phyloP scores from a whole-genome alignment of 352 stramenopile genomes.

The Globisporangium carolinianum region DNA sequence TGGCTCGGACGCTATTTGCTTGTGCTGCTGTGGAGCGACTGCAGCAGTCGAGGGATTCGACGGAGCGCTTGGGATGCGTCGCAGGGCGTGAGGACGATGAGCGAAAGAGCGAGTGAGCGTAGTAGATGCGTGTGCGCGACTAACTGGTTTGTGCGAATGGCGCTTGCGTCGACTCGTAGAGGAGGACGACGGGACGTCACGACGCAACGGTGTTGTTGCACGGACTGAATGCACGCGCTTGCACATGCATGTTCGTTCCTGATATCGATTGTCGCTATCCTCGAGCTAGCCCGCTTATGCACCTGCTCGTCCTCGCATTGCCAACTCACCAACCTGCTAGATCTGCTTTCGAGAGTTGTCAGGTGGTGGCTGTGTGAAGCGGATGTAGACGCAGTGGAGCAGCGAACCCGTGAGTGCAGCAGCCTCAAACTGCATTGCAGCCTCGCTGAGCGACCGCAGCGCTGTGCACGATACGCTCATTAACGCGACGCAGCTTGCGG shows the following conservation, averaged over 20 bases:
- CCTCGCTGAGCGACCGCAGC: constrained; percentile 46
- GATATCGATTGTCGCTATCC: no score
- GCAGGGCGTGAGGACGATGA: neutral
- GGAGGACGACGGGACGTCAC: neutral
- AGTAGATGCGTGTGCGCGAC: neutral
- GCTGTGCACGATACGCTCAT: constrained; percentile 27
- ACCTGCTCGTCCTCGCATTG: no score
- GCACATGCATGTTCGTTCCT: no score
- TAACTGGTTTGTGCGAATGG: no score
- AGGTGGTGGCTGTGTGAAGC: constrained; percentile 3
- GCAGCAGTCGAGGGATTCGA: neutral
- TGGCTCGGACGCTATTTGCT: neutral
- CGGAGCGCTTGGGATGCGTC: neutral
- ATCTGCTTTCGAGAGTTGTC: neutral
- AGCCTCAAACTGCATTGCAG: constrained; percentile 36
- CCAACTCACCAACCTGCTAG: no score
- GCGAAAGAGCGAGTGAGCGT: neutral
- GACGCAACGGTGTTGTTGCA: neutral
- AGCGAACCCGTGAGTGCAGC: constrained; percentile 32
- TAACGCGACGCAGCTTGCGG: constrained; percentile 22
- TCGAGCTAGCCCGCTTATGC: no score
- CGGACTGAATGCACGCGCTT: no score
- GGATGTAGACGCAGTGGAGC: constrained; percentile 36
- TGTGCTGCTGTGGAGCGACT: neutral
- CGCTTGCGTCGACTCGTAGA: neutral